Conservation (phyloP, 2,329 filamentous ascomycete species). For the Colletotrichum higginsianum region DNA sequence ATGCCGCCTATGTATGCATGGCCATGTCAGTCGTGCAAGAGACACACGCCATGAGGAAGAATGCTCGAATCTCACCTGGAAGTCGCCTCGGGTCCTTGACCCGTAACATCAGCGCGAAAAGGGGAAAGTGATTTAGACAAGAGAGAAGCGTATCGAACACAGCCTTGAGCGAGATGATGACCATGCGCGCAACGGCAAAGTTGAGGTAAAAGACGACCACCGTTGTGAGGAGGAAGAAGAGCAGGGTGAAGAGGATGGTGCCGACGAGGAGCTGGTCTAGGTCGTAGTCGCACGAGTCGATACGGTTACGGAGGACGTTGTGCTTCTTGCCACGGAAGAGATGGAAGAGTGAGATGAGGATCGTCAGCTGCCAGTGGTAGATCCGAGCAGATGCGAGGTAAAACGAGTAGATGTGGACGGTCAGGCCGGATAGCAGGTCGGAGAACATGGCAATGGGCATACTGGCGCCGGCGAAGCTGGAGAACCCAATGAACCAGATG, state of each 20-base stretch:
- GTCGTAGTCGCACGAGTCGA: slow-evolving; percentile 99
- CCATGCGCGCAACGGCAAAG: slow-evolving; percentile 94
- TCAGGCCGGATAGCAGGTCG: slow-evolving; percentile 90
- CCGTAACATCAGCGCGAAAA: slow-evolving; percentile 96
- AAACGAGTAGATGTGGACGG: slow-evolving; percentile 97
- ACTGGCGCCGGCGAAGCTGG: slow-evolving; percentile 94
- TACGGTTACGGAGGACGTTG: slow-evolving; percentile 95
- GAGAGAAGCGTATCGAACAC: slow-evolving; percentile 91
- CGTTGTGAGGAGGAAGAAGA: slow-evolving; percentile 95
- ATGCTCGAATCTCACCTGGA: slow-evolving; percentile 71
- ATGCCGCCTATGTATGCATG: slow-evolving; percentile 73
- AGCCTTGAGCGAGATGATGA: slow-evolving; percentile 94
- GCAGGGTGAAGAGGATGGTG: slow-evolving; percentile 94
- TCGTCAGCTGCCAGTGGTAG: slow-evolving; percentile 98
- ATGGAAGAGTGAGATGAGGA: slow-evolving; percentile 97
- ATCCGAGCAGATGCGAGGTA: slow-evolving; percentile 97
- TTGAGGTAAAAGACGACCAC: slow-evolving; percentile 97
- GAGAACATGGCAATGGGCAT: slow-evolving; percentile 98
- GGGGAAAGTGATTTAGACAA: slow-evolving; percentile 95
- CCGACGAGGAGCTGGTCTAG: slow-evolving; percentile 96
- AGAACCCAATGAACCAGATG: slow-evolving; percentile 94
- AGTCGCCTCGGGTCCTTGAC: slow-evolving; percentile 93
- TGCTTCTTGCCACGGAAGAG: slow-evolving; percentile 98
- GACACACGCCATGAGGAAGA: slow-evolving; percentile 57
- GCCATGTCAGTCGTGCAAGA: slow-evolving; percentile 58